Evolutionary conservation across 2,329 filamentous ascomycete species (phyloP).

Genomic region (Exophiala viscosa): DNA sequence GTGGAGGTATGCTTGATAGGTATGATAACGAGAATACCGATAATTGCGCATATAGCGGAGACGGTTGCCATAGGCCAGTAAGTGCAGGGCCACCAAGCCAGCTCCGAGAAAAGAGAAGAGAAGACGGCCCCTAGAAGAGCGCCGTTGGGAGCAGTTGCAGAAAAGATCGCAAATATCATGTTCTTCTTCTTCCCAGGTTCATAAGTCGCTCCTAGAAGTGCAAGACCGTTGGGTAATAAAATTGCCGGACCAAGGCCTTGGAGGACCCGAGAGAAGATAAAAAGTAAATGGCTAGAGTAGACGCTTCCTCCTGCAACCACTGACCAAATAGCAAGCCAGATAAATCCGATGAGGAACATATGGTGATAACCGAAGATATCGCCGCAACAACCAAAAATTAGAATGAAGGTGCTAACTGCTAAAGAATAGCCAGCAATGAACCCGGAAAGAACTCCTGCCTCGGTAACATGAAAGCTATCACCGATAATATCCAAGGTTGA

Average conservation of each 20-base stretch:
- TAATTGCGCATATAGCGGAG: conserved; percentile 35
- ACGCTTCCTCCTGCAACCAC: conserved; percentile 44
- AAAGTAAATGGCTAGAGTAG: conserved; percentile 35
- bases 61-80: conserved; percentile 47
- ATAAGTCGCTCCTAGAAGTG: conserved; percentile 46
- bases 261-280: conserved; percentile 35
- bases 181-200: conserved; percentile 44
- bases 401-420: conserved; percentile 50
- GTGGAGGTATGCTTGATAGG: conserved; percentile 37
- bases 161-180: conserved; percentile 48
- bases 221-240: conserved; percentile 47
- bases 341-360: conserved; percentile 47
- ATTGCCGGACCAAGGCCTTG: conserved; percentile 50
- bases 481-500: conserved; percentile 46
- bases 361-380: conserved; percentile 50
- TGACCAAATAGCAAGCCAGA: conserved; percentile 50
- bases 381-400: conserved; percentile 48
- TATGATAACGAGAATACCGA: conserved; percentile 37
- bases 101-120: conserved; percentile 36
- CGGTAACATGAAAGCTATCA: conserved; percentile 38
- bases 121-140: conserved; percentile 43
- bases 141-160: conserved; percentile 46
- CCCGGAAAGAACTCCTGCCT: conserved; percentile 44
- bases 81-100: conserved; percentile 51
- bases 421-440: conserved; percentile 48